Conservation (phyloP, 306 rosid species). For the Casuarina cunninghamiana region DNA sequence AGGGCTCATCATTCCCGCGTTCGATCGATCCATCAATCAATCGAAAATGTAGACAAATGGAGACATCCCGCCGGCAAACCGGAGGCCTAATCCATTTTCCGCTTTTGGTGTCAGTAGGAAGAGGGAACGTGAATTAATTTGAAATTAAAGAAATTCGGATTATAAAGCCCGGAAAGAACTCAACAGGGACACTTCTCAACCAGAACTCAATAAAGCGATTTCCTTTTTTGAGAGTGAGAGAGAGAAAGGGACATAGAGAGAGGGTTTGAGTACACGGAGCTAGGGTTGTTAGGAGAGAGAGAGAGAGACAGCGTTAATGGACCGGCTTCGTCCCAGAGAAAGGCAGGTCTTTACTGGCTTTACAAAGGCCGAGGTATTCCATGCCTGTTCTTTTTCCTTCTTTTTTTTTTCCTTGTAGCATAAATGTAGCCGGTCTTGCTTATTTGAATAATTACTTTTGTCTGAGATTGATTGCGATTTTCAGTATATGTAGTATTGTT, state of each 20-base stretch:
- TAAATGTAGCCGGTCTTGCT: not conserved
- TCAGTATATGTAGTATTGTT: not conserved
- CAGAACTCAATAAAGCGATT: not conserved
- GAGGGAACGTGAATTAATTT: not conserved
- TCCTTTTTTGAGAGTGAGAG: not conserved
- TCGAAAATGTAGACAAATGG: too few relatives aligned
- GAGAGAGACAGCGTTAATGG: conserved; percentile 40
- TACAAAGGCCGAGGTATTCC: conserved; percentile 70
- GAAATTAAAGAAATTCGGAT: not conserved
- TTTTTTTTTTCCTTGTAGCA: not conserved
- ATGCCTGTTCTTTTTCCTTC: not conserved
- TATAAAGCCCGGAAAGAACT: not conserved
- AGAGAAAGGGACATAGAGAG: not conserved
- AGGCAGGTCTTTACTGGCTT: conserved; percentile 67
- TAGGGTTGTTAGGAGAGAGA: conserved; percentile 11
- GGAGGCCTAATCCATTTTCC: not conserved
- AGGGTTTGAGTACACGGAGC: not conserved
- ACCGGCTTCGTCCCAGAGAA: conserved; percentile 86
- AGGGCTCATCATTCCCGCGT: too few relatives aligned
- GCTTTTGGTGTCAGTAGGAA: not conserved
- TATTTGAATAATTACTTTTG: not conserved
- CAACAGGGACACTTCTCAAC: not conserved
- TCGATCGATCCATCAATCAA: too few relatives aligned
- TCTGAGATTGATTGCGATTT: not conserved
- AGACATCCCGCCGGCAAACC: too few relatives aligned